Conservation (phyloP, 2,329 filamentous ascomycete species). For the Ophiostoma pallidulum region DNA sequence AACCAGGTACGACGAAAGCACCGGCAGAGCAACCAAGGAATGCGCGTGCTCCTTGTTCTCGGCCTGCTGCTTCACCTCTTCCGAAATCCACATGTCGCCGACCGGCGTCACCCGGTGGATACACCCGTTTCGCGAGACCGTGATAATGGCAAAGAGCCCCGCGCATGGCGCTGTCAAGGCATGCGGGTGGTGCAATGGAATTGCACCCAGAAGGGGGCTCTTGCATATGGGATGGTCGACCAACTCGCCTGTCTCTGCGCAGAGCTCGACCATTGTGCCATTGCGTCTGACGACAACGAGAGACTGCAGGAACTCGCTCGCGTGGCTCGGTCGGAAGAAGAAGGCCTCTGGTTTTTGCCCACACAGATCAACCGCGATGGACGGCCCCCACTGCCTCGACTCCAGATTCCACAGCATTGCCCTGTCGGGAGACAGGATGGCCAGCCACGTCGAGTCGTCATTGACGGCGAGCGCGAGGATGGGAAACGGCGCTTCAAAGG, state of each 20-base stretch:
- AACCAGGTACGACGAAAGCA: conserved; percentile 50
- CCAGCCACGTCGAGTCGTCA: conserved; percentile 54
- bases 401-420: conserved; percentile 56
- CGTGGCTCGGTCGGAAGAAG: conserved; percentile 45
- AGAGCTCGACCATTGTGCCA: conserved; percentile 52
- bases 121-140: conserved; percentile 40
- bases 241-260: conserved; percentile 34
- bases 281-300: conserved; percentile 56
- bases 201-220: conserved; percentile 42
- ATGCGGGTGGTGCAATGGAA: conserved; percentile 25
- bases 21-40: conserved; percentile 49
- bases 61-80: conserved; percentile 33
- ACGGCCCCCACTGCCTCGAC: conserved; percentile 47
- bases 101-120: conserved; percentile 38
- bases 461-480: conserved; percentile 57
- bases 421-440: conserved; percentile 49
- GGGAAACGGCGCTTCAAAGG: conserved; percentile 42
- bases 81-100: conserved; percentile 39
- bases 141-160: conserved; percentile 31
- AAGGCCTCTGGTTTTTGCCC: conserved; percentile 53
- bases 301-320: conserved; percentile 28
- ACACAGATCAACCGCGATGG: conserved; percentile 43
- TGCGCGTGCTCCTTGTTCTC: conserved; percentile 37
- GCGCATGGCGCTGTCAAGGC: not conserved
- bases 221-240: conserved; percentile 41